Evolutionary conservation across 768 basidiomycete genomes (phyloP).

Genomic region (Naganishia friedmannii): DNA sequence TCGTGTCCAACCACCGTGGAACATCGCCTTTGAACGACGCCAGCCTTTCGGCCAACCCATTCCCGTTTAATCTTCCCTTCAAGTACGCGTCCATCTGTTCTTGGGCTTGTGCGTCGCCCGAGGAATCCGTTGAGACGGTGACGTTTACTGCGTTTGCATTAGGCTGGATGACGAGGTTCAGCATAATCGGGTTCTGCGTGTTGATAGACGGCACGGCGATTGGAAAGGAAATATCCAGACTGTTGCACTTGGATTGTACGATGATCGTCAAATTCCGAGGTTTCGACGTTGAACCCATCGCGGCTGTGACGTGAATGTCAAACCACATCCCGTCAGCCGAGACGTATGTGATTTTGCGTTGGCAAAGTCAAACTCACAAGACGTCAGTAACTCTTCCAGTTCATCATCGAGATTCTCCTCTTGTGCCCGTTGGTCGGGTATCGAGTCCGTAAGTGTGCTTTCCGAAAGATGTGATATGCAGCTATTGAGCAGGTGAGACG

Average conservation of each 20-base stretch:
- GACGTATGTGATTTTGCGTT: neutral
- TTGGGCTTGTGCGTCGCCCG: neutral
- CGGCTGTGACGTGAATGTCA: no score
- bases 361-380: neutral
- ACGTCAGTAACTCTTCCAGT: neutral
- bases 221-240: neutral
- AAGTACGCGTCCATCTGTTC: neutral
- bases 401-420: conserved; percentile 10
- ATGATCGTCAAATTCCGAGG: neutral
- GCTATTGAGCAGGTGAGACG: neutral
- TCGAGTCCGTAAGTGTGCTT: neutral
- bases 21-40: neutral
- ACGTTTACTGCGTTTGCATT: neutral
- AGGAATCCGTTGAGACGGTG: neutral
- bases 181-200: neutral
- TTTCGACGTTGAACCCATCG: neutral
- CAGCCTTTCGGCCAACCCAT: neutral
- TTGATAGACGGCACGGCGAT: neutral
- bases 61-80: neutral
- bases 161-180: neutral
- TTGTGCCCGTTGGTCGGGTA: neutral
- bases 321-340: neutral
- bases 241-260: neutral
- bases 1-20: neutral
- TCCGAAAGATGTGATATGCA: neutral